These are phyloP conservation scores for Suhomyces atakaporum DNA, from an alignment of 1,139 yeast genomes.

Conservation along the genomic window DNA sequence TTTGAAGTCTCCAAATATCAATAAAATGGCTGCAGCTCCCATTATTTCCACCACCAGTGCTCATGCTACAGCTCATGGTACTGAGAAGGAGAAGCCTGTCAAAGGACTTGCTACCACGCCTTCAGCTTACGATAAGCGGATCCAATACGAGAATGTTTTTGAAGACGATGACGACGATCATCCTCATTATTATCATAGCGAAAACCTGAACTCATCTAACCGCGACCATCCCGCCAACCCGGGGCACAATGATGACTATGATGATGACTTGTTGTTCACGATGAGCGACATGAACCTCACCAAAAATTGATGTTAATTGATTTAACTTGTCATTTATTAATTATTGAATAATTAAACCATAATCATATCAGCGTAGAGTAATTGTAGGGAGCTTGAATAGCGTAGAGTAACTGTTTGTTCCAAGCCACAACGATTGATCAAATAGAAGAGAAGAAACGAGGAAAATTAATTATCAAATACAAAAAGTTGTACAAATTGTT, in stretches of 20 bases:
- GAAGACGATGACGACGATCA: constrained; percentile 54
- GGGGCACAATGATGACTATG: constrained; percentile 52
- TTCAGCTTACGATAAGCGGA: constrained; percentile 30
- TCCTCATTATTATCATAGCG: constrained; percentile 6
- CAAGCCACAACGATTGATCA: no score
- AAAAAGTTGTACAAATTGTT: no score
- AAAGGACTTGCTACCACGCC: constrained; percentile 44
- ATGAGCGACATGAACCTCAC: constrained; percentile 84
- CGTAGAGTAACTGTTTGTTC: no score
- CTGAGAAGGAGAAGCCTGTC: constrained; percentile 16
- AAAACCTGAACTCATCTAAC: constrained; percentile 9
- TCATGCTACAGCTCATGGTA: constrained; percentile 22
- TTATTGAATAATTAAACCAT: background rate
- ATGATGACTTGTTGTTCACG: constrained; percentile 80
- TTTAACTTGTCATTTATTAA: no score
- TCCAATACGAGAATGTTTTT: constrained; percentile 51
- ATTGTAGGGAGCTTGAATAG: no score
- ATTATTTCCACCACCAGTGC: constrained; percentile 25
- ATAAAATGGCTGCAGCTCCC: constrained; percentile 23
- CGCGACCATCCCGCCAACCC: constrained; percentile 2
- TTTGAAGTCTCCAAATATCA: constrained; percentile 17
- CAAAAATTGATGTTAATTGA: constrained; percentile 19
- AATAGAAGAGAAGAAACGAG: no score
- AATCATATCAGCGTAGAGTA: background rate
- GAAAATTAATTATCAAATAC: no score